These are phyloP conservation scores for Camptophora hylomeconis DNA, from an alignment of 2,329 filamentous ascomycete genomes.

Conservation along the genomic window DNA sequence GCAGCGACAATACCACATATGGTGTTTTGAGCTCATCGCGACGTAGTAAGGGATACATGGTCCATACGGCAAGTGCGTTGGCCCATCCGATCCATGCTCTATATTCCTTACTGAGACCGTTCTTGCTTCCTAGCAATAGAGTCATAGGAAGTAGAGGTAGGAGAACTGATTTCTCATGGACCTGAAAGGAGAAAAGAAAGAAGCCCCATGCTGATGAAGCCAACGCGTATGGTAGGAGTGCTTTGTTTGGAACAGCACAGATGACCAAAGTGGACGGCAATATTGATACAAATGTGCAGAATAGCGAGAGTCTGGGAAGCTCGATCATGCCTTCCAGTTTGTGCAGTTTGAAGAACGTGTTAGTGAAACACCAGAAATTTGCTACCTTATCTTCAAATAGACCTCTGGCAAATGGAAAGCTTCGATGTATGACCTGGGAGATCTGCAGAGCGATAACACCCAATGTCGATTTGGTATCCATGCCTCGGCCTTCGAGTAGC, in stretches of 20 bases:
- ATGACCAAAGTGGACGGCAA: slow-evolving; percentile 66
- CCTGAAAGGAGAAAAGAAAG: slow-evolving; percentile 94
- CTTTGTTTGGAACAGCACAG: slow-evolving; percentile 63
- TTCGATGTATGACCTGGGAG: slow-evolving; percentile 73
- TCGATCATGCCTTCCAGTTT: slow-evolving; percentile 53
- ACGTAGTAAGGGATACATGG: slow-evolving; percentile 79
- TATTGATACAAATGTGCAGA: slow-evolving; percentile 63
- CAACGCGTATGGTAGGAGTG: slow-evolving; percentile 65
- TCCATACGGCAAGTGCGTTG: slow-evolving; percentile 81
- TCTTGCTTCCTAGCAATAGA: slow-evolving; percentile 62
- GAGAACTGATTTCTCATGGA: slow-evolving; percentile 94
- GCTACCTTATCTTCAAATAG: slow-evolving; percentile 98
- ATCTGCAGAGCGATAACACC: slow-evolving; percentile 68
- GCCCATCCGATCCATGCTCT: slow-evolving; percentile 93
- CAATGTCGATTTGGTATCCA: slow-evolving; percentile 54
- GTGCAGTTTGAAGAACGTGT: slow-evolving; percentile 65
- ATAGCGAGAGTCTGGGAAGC: slow-evolving; percentile 64
- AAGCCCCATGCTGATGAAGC: slow-evolving; percentile 88
- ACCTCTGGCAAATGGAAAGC: slow-evolving; percentile 92
- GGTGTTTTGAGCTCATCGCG: slow-evolving; percentile 74
- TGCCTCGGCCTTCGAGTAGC: slow-evolving; percentile 45
- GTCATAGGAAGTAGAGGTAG: slow-evolving; percentile 91
- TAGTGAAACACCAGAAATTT: slow-evolving; percentile 87
- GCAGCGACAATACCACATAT: slow-evolving; percentile 67
- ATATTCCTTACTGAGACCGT: slow-evolving; percentile 61